These are phyloP conservation scores for Populus hybrid DNA, from an alignment of 441 rosid species.

Conservation along the genomic window DNA sequence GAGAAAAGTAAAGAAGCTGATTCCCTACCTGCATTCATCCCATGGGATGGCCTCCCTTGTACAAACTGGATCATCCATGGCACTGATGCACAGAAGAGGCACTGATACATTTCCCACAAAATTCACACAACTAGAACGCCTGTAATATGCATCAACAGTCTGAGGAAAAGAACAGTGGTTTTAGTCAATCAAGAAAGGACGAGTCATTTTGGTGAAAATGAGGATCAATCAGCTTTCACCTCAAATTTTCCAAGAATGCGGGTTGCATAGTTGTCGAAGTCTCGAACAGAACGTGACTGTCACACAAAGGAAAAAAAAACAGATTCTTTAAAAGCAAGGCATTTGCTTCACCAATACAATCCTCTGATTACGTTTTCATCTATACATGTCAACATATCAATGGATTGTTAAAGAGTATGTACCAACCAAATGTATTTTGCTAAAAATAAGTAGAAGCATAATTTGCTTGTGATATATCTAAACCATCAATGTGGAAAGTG, in stretches of 20 bases:
- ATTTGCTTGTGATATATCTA: background rate
- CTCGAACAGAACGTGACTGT: constrained; percentile 47
- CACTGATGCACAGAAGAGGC: constrained; percentile 50
- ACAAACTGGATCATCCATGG: constrained; percentile 54
- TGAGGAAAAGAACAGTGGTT: constrained; percentile 20
- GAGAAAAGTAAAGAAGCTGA: constrained; percentile 10
- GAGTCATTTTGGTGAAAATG: background rate
- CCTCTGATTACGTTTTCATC: background rate
- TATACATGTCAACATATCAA: background rate
- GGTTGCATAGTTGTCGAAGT: constrained; percentile 45
- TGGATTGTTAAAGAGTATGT: background rate
- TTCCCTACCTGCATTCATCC: constrained; percentile 85
- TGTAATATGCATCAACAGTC: constrained; percentile 51
- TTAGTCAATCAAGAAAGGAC: constrained; percentile 8
- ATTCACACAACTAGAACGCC: constrained; percentile 37
- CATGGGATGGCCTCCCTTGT: constrained; percentile 91
- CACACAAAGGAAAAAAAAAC: constrained; percentile 13
- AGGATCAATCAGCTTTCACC: constrained; percentile 22
- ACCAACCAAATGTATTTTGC: background rate
- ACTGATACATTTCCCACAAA: constrained; percentile 42
- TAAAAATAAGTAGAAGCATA: background rate
- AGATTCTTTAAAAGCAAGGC: background rate
- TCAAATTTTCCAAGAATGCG: constrained; percentile 48
- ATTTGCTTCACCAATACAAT: background rate
- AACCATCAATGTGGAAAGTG: background rate